These are phyloP conservation scores for Amborella trichopoda DNA, from an alignment of 164 flowering plant genomes.

Conservation along the genomic window DNA sequence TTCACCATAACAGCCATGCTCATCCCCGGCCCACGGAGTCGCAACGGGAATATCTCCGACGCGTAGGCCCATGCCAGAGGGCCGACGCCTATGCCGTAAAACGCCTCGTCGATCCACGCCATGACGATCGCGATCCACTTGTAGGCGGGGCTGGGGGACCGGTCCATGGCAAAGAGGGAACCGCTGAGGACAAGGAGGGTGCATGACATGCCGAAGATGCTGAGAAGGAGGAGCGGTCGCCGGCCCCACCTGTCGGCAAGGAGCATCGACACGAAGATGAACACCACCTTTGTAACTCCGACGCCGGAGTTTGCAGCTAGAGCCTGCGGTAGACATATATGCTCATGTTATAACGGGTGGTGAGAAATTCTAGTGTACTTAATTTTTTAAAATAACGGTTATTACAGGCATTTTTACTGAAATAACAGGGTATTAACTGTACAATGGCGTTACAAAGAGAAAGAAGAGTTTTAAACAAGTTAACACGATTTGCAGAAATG, in stretches of 20 bases:
- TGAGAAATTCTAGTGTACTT: too few species aligned
- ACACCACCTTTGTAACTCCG: constrained; percentile 20
- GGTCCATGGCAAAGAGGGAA: too few species aligned
- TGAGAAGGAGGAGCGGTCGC: constrained; percentile 14
- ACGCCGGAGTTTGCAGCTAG: constrained; percentile 23
- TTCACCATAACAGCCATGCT: constrained; percentile 18
- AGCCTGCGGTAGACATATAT: too few species aligned
- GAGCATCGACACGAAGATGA: constrained; percentile 18
- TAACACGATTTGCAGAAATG: too few species aligned
- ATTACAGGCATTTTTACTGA: too few species aligned
- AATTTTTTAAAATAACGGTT: too few species aligned
- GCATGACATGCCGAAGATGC: constrained; percentile 14
- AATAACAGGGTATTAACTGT: too few species aligned
- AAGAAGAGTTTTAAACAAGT: too few species aligned
- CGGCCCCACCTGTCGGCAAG: constrained; percentile 19
- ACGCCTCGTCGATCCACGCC: constrained; percentile 12
- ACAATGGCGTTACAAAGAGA: too few species aligned
- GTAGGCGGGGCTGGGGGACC: too few species aligned
- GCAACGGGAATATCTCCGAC: constrained; percentile 23
- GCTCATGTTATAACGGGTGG: too few species aligned
- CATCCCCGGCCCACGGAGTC: constrained; percentile 21
- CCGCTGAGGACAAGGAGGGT: constrained; percentile 12
- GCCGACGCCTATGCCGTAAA: constrained; percentile 21
- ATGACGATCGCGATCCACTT: too few species aligned
- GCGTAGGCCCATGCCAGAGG: constrained; percentile 25